Evolutionary conservation across 1,284 basidiomycete species (phyloP), one percentile per base, ranked within the genome.

Genomic region (Microbotryum intermedium): DNA sequence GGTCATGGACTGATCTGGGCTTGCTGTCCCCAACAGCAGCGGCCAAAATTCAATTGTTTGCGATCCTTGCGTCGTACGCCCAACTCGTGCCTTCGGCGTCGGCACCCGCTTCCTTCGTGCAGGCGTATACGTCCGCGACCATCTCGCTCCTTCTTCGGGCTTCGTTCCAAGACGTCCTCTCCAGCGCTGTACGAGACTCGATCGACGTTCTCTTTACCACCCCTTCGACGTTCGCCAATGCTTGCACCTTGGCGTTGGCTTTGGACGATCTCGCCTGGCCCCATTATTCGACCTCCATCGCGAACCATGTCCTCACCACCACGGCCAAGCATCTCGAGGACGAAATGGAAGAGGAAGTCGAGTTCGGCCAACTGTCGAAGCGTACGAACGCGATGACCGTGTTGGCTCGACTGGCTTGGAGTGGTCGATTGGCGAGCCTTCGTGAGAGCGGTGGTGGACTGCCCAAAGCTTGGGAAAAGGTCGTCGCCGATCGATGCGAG

Each of bases 111-210:
- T 13, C 58, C 18, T 59, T 62, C 58, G 60, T 67, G 11, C 44
- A 51, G 44, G 46, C 58, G 26, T 47, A 51, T 46, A 89, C 77
- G 62, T 88, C 74, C 23, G 87, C 88, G 25, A 86, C 86, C 67
- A 87, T 85, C 10, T 42, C 39, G 11, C 49, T 61, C 39, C 58
- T 68, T n/a, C 62, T 60, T 11, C 61, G 57, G 44, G 50, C 68
- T 26, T 45, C 53, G 28, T 57, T 66, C 21, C 54, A 66, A 25
- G 61, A 71, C 59, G 46, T 67, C 30, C 59, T 68, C 30, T 57
- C 66, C 0, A 55, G 64, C 16, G n/a, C 50, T 2, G 48, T 59
- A 5, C 57, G 59, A 20, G 26, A 58, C 10, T 30, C 60, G 10
- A 46, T 68, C 58, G 61, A 65, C 20, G 44, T 53, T 1, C 48